phyloP scores from a whole-genome alignment of 768 basidiomycete genomes.

The Coprinellus micaceus region DNA sequence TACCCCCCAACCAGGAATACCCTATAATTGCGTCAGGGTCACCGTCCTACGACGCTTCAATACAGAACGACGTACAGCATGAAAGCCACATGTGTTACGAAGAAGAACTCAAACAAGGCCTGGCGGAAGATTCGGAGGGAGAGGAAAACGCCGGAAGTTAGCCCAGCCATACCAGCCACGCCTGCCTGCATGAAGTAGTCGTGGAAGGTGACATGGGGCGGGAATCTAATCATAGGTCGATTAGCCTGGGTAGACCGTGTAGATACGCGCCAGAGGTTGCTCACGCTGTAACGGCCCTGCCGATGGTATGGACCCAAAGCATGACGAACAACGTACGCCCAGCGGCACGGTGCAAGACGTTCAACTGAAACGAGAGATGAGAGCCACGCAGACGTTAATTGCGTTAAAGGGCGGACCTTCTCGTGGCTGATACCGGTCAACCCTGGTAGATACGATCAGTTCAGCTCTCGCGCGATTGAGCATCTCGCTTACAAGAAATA shows the following conservation, averaged over 20 bases:
- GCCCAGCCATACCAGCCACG: conserved; percentile 26
- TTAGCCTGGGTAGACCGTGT: background rate
- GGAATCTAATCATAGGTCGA: too few species aligned
- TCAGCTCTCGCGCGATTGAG: background rate
- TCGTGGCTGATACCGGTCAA: conserved; percentile 55
- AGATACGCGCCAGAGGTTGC: background rate
- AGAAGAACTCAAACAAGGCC: conserved; percentile 41
- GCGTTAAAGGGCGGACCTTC: conserved; percentile 28
- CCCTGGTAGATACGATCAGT: conserved; percentile 24
- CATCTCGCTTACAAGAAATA: conserved; percentile 40
- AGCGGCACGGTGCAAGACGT: conserved; percentile 43
- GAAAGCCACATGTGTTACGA: conserved; percentile 28
- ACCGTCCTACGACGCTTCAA: conserved; percentile 14
- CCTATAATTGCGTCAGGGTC: conserved; percentile 24
- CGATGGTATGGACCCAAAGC: conserved; percentile 41
- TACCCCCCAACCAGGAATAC: conserved; percentile 37
- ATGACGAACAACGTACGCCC: conserved; percentile 39
- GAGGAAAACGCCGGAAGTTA: conserved; percentile 34
- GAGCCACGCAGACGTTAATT: background rate
- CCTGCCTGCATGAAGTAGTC: conserved; percentile 35
- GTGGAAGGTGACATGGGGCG: conserved; percentile 31
- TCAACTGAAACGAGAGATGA: conserved; percentile 27
- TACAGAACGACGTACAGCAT: conserved; percentile 22
- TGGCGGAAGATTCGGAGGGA: conserved; percentile 38
- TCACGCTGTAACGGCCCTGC: conserved; percentile 27